Base-by-base conservation (phyloP, 2,329 filamentous ascomycete species). In the Aureobasidium sp. region DNA sequence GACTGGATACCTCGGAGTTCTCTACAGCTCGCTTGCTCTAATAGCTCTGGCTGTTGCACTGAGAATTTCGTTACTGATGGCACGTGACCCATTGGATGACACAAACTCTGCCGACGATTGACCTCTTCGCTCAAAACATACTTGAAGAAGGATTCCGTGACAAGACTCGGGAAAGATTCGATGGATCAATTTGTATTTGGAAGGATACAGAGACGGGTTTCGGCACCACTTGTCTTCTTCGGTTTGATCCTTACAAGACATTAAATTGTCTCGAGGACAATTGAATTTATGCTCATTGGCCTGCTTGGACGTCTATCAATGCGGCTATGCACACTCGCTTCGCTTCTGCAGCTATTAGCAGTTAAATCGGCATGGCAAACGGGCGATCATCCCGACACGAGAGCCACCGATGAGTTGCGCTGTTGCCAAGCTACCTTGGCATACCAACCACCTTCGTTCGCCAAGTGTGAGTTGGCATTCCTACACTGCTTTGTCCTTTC, bases 301-400 rank as follows among this genome's bases (percentile, higher is more conserved):
- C 27, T 33, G 7, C 9, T 19, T 19, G 8, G 19, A 46, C 21
- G 40, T 57, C 19, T 46, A 45, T 46, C 53, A 57, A n/a, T 35
- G 53, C 53, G 53, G 40, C 53, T 45, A 46, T 45, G 53, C 53
- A 45, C 31, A 35, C 2, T 35, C 29, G 27, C 40, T 19, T 57
- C 40, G 40, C 53, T 57, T 57, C 53, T 57, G 40, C 31, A 35
- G 42, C 53, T 46, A 46, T 46, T 57, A 45, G 31, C 53, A 57
- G 40, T 45, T 27, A 45, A 45, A 37, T 35, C 40, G 53, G 25
- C 40, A 57, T 57, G 40, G 53, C 53, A 11, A 25, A 45, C n/a
- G 40, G 29, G 15, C 40, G 53, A 57, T 57, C 53, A 25, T 35
- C 15, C 29, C 19, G 40, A 57, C 51, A 55, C 38, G 37, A 42